phyloP scores from a whole-genome alignment of 1,139 yeast genomes.

The Saccharomyces hybrid region DNA sequence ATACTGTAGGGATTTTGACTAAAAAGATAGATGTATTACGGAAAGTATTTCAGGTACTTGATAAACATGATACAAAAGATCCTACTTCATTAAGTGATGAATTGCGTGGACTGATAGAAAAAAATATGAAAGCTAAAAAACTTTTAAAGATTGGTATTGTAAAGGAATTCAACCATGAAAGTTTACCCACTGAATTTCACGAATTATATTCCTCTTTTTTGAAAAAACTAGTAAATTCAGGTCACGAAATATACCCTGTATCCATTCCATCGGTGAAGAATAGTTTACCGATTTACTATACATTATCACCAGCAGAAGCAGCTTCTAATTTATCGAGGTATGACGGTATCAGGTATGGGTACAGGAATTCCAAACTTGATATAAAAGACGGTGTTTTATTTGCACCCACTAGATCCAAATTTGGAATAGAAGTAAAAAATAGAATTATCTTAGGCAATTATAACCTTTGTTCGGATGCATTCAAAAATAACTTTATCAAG shows the following conservation, averaged over 20 bases:
- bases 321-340: conserved; percentile 83
- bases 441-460: conserved; percentile 82
- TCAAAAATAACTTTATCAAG: conserved; percentile 66
- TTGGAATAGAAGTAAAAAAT: conserved; percentile 77
- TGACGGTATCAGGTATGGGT: conserved; percentile 86
- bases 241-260: conserved; percentile 53
- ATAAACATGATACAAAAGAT: conserved; percentile 61
- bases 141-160: conserved; percentile 60
- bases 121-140: conserved; percentile 8
- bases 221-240: conserved; percentile 36
- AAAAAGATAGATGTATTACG: conserved; percentile 39
- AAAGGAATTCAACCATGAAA: conserved; percentile 51
- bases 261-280: conserved; percentile 61
- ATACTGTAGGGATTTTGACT: conserved; percentile 82
- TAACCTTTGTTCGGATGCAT: conserved; percentile 63
- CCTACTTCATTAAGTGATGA: conserved; percentile 58
- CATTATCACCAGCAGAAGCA: conserved; percentile 88
- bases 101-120: conserved; percentile 32
- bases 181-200: conserved; percentile 43
- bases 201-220: conserved; percentile 43
- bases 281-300: conserved; percentile 77
- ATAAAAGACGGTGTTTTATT: conserved; percentile 38
- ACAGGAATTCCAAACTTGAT: conserved; percentile 33
- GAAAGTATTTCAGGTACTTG: conserved; percentile 48
- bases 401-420: conserved; percentile 50